A percentile compares a stretch with the other conserved stretches of the same genome.
These are phyloP conservation scores for Plantago lanceolata DNA, from an alignment of 305 asterid species.

Conservation along the genomic window DNA sequence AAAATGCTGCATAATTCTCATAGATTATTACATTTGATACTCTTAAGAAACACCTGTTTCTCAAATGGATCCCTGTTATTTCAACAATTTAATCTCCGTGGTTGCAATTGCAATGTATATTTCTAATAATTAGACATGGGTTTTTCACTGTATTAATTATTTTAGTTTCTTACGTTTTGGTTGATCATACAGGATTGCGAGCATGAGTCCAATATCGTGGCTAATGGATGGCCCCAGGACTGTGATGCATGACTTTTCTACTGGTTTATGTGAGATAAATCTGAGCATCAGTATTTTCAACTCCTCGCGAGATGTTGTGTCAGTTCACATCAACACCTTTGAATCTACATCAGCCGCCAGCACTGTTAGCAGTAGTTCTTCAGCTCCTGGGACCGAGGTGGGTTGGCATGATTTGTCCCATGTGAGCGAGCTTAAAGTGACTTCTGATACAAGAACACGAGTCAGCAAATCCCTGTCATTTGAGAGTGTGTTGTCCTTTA, in stretches of 20 bases:
- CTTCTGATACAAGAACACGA: constrained; percentile 49
- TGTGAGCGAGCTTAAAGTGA: constrained; percentile 42
- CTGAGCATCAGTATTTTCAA: constrained; percentile 63
- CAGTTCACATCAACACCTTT: constrained; percentile 47
- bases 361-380: constrained; percentile 31
- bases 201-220: constrained; percentile 82
- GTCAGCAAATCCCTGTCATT: constrained; percentile 36
- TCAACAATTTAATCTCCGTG: too few species aligned
- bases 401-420: constrained; percentile 78
- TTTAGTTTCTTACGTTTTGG: constrained; percentile 20
- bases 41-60: too few species aligned
- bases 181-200: constrained; percentile 42
- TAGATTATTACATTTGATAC: too few species aligned
- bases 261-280: constrained; percentile 62
- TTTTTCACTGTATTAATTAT: not conserved
- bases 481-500: constrained; percentile 53
- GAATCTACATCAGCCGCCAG: constrained; percentile 36
- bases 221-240: constrained; percentile 65
- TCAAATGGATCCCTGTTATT: too few species aligned
- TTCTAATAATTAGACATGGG: too few species aligned
- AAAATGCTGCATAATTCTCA: not conserved
- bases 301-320: constrained; percentile 52
- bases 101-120: too few species aligned
- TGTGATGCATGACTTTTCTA: constrained; percentile 54
- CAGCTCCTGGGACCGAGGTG: constrained; percentile 55